Conservation (phyloP, 345 rosid species). For the Syzygium grande region DNA sequence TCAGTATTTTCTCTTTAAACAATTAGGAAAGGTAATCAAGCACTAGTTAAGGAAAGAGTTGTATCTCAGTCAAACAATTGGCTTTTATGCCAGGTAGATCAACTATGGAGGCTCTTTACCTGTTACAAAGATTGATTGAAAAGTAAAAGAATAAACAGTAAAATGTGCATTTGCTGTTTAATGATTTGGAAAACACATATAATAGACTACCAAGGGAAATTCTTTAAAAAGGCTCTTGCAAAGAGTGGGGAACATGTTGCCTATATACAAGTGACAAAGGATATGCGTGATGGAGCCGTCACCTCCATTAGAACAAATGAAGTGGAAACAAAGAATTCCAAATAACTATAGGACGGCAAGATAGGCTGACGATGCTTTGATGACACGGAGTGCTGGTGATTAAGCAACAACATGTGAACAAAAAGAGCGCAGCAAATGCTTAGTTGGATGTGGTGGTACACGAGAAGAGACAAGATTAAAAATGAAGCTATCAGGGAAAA, state of each 20-base stretch:
- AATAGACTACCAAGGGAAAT: background rate
- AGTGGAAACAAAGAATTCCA: background rate
- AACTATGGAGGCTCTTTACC: background rate
- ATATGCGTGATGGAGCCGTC: background rate
- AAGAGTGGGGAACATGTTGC: background rate
- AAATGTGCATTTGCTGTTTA: background rate
- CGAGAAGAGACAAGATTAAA: background rate
- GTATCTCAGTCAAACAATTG: constrained; percentile 3
- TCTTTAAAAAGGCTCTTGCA: background rate
- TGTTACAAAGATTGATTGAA: background rate
- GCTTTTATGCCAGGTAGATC: constrained; percentile 1
- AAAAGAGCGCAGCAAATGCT: background rate
- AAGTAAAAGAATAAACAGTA: background rate
- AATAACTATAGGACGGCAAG: background rate
- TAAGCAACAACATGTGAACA: background rate
- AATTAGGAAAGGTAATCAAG: background rate
- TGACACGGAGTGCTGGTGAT: background rate
- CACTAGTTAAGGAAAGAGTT: background rate
- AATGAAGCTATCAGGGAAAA: background rate
- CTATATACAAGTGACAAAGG: background rate
- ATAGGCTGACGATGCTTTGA: background rate
- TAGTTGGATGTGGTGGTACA: background rate
- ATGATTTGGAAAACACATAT: background rate
- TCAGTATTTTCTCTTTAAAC: too few relatives aligned
- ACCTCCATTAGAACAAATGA: background rate